Evolutionary conservation across 1,284 basidiomycete genomes (phyloP).

Genomic region (Microbotryum saponariae): DNA sequence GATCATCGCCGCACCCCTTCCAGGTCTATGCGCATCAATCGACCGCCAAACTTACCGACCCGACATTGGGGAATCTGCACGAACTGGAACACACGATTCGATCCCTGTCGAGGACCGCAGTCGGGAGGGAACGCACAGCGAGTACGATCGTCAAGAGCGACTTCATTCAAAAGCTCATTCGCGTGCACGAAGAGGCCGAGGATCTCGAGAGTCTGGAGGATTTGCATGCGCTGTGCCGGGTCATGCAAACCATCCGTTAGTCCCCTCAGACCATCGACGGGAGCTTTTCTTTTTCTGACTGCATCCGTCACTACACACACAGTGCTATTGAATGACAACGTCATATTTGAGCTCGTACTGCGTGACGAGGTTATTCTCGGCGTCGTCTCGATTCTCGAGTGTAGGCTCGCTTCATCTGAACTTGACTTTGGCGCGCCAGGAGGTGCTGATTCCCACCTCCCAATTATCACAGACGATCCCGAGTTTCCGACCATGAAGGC

Average conservation of each 20-base stretch:
- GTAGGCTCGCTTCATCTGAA: slow-evolving; percentile 47
- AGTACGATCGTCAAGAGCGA: slow-evolving; percentile 49
- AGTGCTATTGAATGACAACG: slow-evolving; percentile 94
- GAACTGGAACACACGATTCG: slow-evolving; percentile 38
- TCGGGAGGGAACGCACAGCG: slow-evolving; percentile 53
- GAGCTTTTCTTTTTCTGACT: background rate
- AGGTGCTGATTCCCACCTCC: slow-evolving; percentile 3
- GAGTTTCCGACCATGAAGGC: slow-evolving; percentile 93
- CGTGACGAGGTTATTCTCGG: slow-evolving; percentile 88
- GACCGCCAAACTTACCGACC: slow-evolving; percentile 40
- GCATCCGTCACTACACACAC: background rate
- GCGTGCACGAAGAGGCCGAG: slow-evolving; percentile 78
- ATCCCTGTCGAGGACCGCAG: slow-evolving; percentile 50
- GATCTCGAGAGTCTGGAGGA: slow-evolving; percentile 82
- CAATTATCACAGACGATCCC: slow-evolving; percentile 66
- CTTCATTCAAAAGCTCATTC: slow-evolving; percentile 79
- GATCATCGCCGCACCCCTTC: slow-evolving; percentile 15
- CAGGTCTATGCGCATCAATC: slow-evolving; percentile 11
- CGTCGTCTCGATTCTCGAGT: slow-evolving; percentile 94
- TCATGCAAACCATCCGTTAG: slow-evolving; percentile 93
- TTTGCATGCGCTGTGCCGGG: slow-evolving; percentile 78
- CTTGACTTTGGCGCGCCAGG: background rate
- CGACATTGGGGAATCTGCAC: slow-evolving; percentile 39
- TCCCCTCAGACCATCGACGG: slow-evolving; percentile 28
- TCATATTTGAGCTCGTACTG: slow-evolving; percentile 88